phyloP scores from a whole-genome alignment of 495 filamentous ascomycete genomes.

The Penicillium parvum region DNA sequence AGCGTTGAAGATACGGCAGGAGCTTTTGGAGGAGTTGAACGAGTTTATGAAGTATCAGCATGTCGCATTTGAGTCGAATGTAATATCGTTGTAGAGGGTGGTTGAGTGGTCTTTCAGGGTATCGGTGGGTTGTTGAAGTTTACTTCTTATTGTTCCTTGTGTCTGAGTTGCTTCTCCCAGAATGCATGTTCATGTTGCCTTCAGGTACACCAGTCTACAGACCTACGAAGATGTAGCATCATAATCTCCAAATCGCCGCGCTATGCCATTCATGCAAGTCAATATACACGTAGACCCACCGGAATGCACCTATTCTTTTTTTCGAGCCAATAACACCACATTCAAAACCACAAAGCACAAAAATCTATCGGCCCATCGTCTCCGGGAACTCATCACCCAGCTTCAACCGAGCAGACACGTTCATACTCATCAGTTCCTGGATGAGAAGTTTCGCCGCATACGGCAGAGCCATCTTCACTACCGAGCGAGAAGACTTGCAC shows the following conservation, averaged over 20 bases:
- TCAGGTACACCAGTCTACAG: background rate
- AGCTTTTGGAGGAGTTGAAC: conserved; percentile 25
- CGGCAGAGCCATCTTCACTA: conserved; percentile 92
- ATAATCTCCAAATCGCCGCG: conserved; percentile 25
- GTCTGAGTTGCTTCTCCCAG: background rate
- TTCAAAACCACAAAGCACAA: conserved; percentile 4
- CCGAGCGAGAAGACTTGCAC: conserved; percentile 73
- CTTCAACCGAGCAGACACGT: conserved; percentile 79
- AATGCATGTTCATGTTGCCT: background rate
- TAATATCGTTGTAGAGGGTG: conserved; percentile 12
- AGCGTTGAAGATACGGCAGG: conserved; percentile 22
- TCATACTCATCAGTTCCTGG: conserved; percentile 97
- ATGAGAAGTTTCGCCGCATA: conserved; percentile 97
- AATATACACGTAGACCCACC: conserved; percentile 13
- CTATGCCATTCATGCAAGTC: conserved; percentile 28
- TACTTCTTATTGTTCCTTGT: background rate
- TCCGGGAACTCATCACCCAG: conserved; percentile 88
- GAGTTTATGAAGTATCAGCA: conserved; percentile 32
- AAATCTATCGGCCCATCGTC: conserved; percentile 32
- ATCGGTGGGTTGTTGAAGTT: background rate
- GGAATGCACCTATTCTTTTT: conserved; percentile 5
- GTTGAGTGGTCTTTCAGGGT: background rate
- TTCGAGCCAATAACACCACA: conserved; percentile 14
- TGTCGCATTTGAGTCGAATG: conserved; percentile 32
- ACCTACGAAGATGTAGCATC: background rate